Evolutionary conservation across 129 eudicot species (phyloP).

Genomic region (Escallonia rubra): DNA sequence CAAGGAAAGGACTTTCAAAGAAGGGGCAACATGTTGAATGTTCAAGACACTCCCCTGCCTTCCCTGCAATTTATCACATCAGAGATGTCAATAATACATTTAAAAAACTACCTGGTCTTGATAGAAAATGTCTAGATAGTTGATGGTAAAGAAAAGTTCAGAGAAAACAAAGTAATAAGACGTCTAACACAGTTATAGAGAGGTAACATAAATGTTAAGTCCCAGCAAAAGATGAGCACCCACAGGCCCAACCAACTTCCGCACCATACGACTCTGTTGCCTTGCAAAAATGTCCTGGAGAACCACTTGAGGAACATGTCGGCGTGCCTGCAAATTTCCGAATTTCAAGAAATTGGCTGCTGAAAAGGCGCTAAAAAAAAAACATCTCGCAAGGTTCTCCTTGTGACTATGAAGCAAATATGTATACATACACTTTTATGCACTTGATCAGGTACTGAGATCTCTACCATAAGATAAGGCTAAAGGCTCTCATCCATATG

Average conservation of each 20-base stretch:
- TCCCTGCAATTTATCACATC: constrained; percentile 37
- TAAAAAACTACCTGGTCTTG: no score
- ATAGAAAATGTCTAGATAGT: no score
- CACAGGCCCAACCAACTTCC: constrained; percentile 31
- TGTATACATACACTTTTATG: no score
- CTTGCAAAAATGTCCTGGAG: constrained; percentile 41
- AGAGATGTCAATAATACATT: no score
- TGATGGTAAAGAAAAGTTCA: no score
- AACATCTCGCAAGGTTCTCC: no score
- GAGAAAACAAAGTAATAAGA: no score
- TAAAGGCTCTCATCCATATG: no score
- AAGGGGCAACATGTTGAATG: constrained; percentile 18
- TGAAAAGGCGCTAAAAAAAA: neutral
- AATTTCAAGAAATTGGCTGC: neutral
- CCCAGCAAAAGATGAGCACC: constrained; percentile 17
- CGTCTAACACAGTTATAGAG: no score
- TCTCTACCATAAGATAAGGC: no score
- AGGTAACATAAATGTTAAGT: neutral
- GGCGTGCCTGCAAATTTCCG: constrained; percentile 45
- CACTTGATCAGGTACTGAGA: no score
- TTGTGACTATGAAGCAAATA: no score
- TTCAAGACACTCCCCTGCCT: constrained; percentile 11
- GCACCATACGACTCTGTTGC: constrained; percentile 44
- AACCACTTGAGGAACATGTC: constrained; percentile 46
- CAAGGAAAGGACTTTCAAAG: constrained; percentile 33